A percentile compares a stretch with the other conserved stretches of the same genome.
Evolutionary conservation across 2,329 filamentous ascomycete species (phyloP).

Genomic region (Alternaria metachromatica): DNA sequence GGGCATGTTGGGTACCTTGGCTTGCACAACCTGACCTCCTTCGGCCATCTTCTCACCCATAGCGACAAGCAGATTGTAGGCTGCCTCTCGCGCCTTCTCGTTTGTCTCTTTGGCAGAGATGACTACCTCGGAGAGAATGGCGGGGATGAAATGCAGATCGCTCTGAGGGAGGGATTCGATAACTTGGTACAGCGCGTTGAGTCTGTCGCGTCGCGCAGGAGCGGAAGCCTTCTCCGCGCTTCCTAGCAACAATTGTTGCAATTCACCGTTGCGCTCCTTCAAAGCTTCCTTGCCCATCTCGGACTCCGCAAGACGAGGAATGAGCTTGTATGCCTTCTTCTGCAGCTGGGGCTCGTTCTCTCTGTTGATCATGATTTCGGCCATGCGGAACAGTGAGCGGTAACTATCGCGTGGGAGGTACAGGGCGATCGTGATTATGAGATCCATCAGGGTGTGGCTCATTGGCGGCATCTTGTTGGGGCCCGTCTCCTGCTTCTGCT

Average conservation of each 20-base stretch:
- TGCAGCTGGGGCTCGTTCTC: slow-evolving; percentile 88
- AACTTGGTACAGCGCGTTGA: slow-evolving; percentile 81
- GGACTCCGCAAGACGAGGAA: slow-evolving; percentile 86
- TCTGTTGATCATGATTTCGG: slow-evolving; percentile 80
- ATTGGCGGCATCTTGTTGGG: slow-evolving; percentile 86
- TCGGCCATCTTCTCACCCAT: slow-evolving; percentile 85
- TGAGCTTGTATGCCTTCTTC: slow-evolving; percentile 99
- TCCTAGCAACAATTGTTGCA: slow-evolving; percentile 80
- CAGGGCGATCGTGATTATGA: slow-evolving; percentile 93
- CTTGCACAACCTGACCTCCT: slow-evolving; percentile 80
- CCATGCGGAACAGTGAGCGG: slow-evolving; percentile 82
- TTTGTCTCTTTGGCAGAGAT: slow-evolving; percentile 98
- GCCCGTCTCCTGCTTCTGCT: slow-evolving; percentile 66
- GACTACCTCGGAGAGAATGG: slow-evolving; percentile 90
- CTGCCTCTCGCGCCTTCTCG: slow-evolving; percentile 86
- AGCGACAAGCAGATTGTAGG: slow-evolving; percentile 87
- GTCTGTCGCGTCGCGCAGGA: slow-evolving; percentile 83
- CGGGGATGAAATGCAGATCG: slow-evolving; percentile 91
- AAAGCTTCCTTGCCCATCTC: slow-evolving; percentile 79
- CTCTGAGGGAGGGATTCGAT: slow-evolving; percentile 77
- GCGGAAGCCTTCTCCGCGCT: slow-evolving; percentile 85
- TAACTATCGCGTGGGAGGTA: slow-evolving; percentile 92
- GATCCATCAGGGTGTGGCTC: slow-evolving; percentile 92
- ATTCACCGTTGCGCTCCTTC: slow-evolving; percentile 73
- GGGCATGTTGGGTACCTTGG: slow-evolving; percentile 86